Conservation (phyloP, 2,329 filamentous ascomycete species). For the Monosporascus sp. region DNA sequence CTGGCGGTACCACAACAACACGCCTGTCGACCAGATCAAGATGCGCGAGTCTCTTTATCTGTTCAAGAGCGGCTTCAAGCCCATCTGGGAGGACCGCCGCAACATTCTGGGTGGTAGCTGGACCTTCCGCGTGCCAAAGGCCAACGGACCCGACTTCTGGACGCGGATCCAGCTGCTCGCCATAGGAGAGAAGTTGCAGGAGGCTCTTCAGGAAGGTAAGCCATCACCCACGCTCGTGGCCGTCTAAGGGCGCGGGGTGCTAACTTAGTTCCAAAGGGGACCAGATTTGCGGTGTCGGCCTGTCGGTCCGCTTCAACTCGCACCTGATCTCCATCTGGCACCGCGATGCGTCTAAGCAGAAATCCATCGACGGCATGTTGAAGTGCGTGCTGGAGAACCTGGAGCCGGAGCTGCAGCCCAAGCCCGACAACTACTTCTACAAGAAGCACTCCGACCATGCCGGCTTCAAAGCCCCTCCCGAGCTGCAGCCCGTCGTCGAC, state of each 20-base stretch:
- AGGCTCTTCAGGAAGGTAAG: slow-evolving; percentile 64
- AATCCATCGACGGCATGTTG: slow-evolving; percentile 70
- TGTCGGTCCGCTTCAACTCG: slow-evolving; percentile 83
- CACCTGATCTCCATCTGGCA: slow-evolving; percentile 92
- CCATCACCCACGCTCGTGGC: slow-evolving; percentile 5
- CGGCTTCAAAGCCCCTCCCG: slow-evolving; percentile 65
- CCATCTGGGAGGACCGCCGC: slow-evolving; percentile 79
- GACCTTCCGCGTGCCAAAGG: slow-evolving; percentile 87
- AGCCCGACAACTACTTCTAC: slow-evolving; percentile 71
- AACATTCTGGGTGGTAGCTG: slow-evolving; percentile 83
- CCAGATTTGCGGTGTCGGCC: slow-evolving; percentile 84
- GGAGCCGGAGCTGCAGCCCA: slow-evolving; percentile 66
- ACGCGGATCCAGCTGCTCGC: slow-evolving; percentile 75
- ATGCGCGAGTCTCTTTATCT: slow-evolving; percentile 74
- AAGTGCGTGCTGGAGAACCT: slow-evolving; percentile 68
- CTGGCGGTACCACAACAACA: slow-evolving; percentile 79
- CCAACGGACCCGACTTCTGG: slow-evolving; percentile 68
- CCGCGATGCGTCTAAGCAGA: slow-evolving; percentile 74
- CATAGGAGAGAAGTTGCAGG: slow-evolving; percentile 75
- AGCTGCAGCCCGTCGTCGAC: slow-evolving; percentile 52
- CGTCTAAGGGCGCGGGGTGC: neutral
- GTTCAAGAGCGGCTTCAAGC: slow-evolving; percentile 72
- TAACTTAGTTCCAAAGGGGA: slow-evolving; percentile 48
- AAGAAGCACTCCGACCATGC: slow-evolving; percentile 87
- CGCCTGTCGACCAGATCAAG: slow-evolving; percentile 68